Evolutionary conservation across 495 filamentous ascomycete genomes (phyloP).

Genomic region (Baudoinia panamericana): DNA sequence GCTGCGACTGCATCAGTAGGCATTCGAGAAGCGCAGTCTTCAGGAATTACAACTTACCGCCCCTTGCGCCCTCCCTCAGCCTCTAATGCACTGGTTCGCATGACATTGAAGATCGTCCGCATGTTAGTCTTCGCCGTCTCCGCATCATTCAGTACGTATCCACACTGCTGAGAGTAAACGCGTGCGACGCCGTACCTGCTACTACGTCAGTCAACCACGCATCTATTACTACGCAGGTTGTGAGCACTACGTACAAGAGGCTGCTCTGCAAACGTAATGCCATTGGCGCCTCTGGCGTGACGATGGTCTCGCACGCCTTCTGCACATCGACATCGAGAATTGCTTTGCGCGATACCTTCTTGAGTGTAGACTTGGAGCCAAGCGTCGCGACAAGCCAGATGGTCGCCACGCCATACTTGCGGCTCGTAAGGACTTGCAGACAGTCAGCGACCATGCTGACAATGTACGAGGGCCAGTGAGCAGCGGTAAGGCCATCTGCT

Average conservation of each 20-base stretch:
- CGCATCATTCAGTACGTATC: conserved; percentile 69
- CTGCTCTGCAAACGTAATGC: conserved; percentile 86
- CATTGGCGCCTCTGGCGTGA: conserved; percentile 72
- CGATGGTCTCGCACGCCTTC: conserved; percentile 77
- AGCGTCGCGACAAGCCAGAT: conserved; percentile 93
- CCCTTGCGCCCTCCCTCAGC: conserved; percentile 50
- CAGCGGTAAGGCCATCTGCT: no score
- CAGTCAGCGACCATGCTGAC: conserved; percentile 19
- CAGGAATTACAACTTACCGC: conserved; percentile 47
- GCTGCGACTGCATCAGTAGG: conserved; percentile 33
- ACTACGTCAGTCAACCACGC: neutral
- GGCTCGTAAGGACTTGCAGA: conserved; percentile 65
- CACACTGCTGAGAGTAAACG: conserved; percentile 76
- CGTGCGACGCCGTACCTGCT: conserved; percentile 64
- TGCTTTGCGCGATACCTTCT: conserved; percentile 69
- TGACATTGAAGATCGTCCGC: conserved; percentile 44
- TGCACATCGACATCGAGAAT: conserved; percentile 78
- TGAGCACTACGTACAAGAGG: conserved; percentile 44
- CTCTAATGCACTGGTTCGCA: conserved; percentile 50
- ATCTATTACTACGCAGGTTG: neutral
- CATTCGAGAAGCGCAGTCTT: neutral
- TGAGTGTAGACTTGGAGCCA: conserved; percentile 57
- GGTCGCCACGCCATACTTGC: conserved; percentile 82
- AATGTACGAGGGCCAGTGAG: no score
- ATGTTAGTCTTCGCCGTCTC: conserved; percentile 64